phyloP scores from a whole-genome alignment of 1,284 basidiomycete species.

The Papiliotrema fonsecae region DNA sequence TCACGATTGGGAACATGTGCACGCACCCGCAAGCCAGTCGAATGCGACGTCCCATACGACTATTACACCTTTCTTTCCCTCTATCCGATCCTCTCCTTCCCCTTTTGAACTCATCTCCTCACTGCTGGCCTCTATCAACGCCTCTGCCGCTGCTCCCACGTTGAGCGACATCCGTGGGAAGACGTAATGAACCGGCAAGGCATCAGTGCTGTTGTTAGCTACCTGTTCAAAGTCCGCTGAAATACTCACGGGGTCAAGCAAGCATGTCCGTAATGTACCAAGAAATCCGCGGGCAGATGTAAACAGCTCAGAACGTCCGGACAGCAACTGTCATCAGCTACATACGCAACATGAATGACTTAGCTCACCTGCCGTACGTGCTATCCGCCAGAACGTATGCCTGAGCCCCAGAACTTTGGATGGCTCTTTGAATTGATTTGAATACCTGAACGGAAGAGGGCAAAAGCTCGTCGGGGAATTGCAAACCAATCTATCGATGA shows the following conservation, averaged over 20 bases:
- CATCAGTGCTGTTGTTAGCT: conserved; percentile 35
- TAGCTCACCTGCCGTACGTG: conserved; percentile 82
- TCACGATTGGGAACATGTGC: not conserved
- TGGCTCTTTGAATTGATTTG: conserved; percentile 58
- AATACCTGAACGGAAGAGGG: conserved; percentile 85
- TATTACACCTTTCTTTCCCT: conserved; percentile 48
- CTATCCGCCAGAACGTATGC: conserved; percentile 93
- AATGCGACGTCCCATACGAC: conserved; percentile 79
- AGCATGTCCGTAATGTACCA: conserved; percentile 95
- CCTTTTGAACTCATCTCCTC: conserved; percentile 14
- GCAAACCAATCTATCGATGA: conserved; percentile 68
- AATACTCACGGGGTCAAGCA: conserved; percentile 62
- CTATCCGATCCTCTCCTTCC: not conserved
- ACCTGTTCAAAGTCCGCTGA: not conserved
- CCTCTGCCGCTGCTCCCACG: conserved; percentile 20
- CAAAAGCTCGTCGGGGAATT: conserved; percentile 93
- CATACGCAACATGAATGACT: not conserved
- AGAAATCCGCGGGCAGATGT: conserved; percentile 84
- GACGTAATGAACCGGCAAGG: conserved; percentile 48
- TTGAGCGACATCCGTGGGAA: conserved; percentile 42
- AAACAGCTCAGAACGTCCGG: conserved; percentile 94
- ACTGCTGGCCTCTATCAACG: conserved; percentile 20
- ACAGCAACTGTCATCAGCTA: conserved; percentile 65
- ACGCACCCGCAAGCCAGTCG: conserved; percentile 62
- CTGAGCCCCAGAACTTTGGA: conserved; percentile 52